Evolutionary conservation across 2,329 filamentous ascomycete genomes (phyloP), one percentile per base, ranked within the genome.

Genomic region (Cercospora nicotianae): DNA sequence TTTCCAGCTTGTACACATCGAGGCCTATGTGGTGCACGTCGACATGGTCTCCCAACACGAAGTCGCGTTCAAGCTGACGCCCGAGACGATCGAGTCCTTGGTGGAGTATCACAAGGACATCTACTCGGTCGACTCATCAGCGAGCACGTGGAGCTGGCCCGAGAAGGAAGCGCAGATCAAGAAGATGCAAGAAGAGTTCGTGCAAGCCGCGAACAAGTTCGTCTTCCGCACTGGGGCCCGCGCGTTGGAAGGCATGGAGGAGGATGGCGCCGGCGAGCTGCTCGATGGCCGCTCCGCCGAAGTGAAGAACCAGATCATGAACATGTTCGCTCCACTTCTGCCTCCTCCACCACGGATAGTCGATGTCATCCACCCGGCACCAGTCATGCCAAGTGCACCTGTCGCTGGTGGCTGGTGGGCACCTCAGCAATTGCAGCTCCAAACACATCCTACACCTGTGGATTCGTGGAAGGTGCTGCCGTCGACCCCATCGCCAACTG

Each of bases 41-140:
- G 95, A 99, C 84, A 97, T 98, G 93, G 94, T 99, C 68, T 89
- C 96, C 76, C 91, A 94, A 81, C 95, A 96, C 80, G 95, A 98
- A 84, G 93, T 99, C 77, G 95, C 94, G 74, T 98, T 94, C 87
- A 99, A 99, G 87, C 87, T 99, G 77, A 98, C 94, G 26, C 88
- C 90, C 67, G 95, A 98, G 79, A 93, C 94, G 70, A 99, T 99
- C 82, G 93, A 97, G 77, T 83, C 91, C 63, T 87, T 99, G 72
- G 90, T 97, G 79, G 92, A 97, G 79, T 96, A 96, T 81, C 95
- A 99, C 87, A 94, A 95, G 85, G 92, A 97, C 72, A 87, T 98
- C 75, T 94, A 96, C 85, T 96, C 92, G 74, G 87, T 94, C 76
- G 92, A 99, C 79, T 90, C 92, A 76, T 92, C 93, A 73, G 92